Evolutionary conservation across 139 green algal genomes (phyloP).

Genomic region (Gonium pectorale): DNA sequence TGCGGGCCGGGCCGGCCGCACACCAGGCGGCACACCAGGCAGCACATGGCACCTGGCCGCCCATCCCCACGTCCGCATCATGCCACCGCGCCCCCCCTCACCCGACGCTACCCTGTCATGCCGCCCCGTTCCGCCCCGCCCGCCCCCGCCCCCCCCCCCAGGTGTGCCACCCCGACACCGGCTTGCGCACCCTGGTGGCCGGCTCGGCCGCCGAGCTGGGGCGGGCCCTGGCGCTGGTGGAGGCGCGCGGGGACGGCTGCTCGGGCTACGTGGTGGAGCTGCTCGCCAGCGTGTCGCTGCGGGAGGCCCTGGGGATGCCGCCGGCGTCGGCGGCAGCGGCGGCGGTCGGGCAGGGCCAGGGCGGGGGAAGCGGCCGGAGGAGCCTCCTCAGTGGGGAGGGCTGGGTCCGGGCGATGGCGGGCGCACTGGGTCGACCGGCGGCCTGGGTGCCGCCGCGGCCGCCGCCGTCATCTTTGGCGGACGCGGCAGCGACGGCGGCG

Average conservation of each 20-base stretch:
- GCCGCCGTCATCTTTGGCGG: too few species aligned
- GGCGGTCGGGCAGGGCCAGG: too few species aligned
- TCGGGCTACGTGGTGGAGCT: constrained; percentile 11
- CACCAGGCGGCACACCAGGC: neutral
- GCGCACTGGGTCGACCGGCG: too few species aligned
- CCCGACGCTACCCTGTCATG: neutral
- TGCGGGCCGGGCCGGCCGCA: neutral
- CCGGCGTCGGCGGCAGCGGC: too few species aligned
- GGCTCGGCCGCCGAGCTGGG: neutral
- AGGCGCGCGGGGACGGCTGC: neutral
- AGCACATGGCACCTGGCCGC: neutral
- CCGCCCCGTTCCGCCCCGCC: neutral
- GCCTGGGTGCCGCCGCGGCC: too few species aligned
- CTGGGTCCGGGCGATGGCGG: too few species aligned
- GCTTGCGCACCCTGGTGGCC: neutral
- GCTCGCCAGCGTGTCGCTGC: neutral
- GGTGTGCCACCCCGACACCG: neutral
- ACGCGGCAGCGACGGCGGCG: too few species aligned
- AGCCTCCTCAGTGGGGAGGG: too few species aligned
- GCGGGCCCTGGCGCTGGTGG: neutral
- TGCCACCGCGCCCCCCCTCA: neutral
- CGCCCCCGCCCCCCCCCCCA: neutral
- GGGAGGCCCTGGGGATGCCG: neutral
- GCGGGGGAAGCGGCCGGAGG: too few species aligned
- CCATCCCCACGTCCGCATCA: neutral